Conservation (phyloP, 2,329 filamentous ascomycete genomes). For the Aspergillus caelatus region DNA sequence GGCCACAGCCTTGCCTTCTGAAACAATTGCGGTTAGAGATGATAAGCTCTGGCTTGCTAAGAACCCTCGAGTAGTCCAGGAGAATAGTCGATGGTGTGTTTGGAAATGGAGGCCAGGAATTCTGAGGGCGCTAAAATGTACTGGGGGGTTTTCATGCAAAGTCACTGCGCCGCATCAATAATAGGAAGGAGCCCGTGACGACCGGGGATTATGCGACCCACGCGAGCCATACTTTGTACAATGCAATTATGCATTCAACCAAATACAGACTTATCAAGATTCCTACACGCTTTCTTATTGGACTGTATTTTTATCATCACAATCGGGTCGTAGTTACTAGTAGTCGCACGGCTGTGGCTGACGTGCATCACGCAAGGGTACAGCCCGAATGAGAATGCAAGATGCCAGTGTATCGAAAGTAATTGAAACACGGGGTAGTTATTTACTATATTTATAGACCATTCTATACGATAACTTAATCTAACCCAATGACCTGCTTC, state of each 20-base stretch:
- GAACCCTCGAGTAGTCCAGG: too few species aligned
- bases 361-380: neutral
- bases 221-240: neutral
- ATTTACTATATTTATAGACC: neutral
- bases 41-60: neutral
- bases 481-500: neutral
- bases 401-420: neutral
- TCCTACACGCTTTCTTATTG: neutral
- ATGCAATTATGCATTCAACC: neutral
- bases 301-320: neutral
- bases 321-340: too few species aligned
- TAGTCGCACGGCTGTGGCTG: neutral
- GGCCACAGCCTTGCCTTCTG: neutral
- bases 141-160: neutral
- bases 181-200: neutral
- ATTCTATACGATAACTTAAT: neutral
- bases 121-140: neutral
- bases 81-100: neutral
- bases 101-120: neutral
- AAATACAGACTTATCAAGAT: neutral
- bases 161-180: neutral
- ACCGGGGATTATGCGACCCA: neutral
- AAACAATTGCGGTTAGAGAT: neutral
- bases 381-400: neutral
- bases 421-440: neutral